Conservation (phyloP, 805 yeast genomes). For the Hanseniaspora mollemarum region DNA sequence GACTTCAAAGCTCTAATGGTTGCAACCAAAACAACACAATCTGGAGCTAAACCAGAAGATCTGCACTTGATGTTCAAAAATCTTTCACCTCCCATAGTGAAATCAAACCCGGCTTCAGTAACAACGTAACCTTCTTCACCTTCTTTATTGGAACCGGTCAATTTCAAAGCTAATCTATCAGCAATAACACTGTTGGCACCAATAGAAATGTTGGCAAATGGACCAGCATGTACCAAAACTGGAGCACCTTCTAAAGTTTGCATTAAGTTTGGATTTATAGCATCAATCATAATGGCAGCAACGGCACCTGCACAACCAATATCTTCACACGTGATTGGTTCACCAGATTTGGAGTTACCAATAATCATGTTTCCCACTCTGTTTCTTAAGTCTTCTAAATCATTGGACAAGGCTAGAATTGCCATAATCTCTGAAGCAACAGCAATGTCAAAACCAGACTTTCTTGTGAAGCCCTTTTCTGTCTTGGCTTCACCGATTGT, state of each 20-base stretch:
- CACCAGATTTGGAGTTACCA: conserved; percentile 57
- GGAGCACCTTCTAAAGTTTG: conserved; percentile 84
- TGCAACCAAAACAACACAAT: conserved; percentile 69
- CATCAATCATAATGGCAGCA: conserved; percentile 70
- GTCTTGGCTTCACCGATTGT: conserved; percentile 75
- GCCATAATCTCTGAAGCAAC: conserved; percentile 86
- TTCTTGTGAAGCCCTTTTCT: conserved; percentile 60
- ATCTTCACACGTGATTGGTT: conserved; percentile 71
- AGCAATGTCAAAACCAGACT: conserved; percentile 72
- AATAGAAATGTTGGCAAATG: conserved; percentile 76
- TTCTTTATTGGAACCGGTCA: conserved; percentile 49
- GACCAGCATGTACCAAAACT: conserved; percentile 79
- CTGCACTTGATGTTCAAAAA: conserved; percentile 73
- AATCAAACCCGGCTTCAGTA: conserved; percentile 82
- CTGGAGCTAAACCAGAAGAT: conserved; percentile 68
- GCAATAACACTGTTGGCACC: conserved; percentile 80
- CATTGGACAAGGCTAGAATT: conserved; percentile 60
- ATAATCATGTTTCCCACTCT: conserved; percentile 68
- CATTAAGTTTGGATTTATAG: conserved; percentile 76
- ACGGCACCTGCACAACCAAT: conserved; percentile 79
- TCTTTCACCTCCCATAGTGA: conserved; percentile 87
- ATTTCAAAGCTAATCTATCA: conserved; percentile 67
- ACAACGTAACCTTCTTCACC: conserved; percentile 63
- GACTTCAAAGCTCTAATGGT: conserved; percentile 75
- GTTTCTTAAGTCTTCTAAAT: conserved; percentile 58